Conservation (phyloP, 2,329 filamentous ascomycete species). For the Pseudocercospora macadamiae region DNA sequence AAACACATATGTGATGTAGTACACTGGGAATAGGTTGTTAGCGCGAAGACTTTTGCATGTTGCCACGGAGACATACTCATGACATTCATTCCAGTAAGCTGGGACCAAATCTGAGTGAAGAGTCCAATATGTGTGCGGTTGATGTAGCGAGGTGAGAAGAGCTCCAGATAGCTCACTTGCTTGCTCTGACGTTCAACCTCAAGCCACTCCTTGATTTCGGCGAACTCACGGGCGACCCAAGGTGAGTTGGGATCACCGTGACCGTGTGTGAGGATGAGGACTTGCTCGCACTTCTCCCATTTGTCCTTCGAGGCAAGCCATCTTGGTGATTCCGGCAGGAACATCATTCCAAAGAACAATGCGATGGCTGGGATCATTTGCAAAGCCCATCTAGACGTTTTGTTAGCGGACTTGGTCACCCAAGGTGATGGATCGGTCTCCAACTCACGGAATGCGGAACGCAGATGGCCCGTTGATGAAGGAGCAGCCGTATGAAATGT, state of each 20-base stretch:
- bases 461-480: slow-evolving; percentile 60
- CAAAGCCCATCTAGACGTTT: slow-evolving; percentile 37
- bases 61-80: too few relatives aligned
- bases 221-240: slow-evolving; percentile 69
- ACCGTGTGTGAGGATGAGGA: slow-evolving; percentile 66
- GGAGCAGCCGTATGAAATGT: slow-evolving; percentile 65
- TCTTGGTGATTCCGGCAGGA: slow-evolving; percentile 67
- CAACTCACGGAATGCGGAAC: slow-evolving; percentile 53
- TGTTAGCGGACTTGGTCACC: not conserved
- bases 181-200: slow-evolving; percentile 72
- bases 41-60: too few relatives aligned
- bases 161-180: slow-evolving; percentile 70
- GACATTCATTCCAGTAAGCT: slow-evolving; percentile 76
- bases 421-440: not conserved
- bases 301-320: slow-evolving; percentile 67
- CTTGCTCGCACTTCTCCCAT: slow-evolving; percentile 62
- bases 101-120: slow-evolving; percentile 75
- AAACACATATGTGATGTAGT: slow-evolving; percentile 54
- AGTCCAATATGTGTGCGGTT: slow-evolving; percentile 72
- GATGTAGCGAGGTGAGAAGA: slow-evolving; percentile 74
- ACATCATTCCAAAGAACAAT: slow-evolving; percentile 54
- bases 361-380: slow-evolving; percentile 55
- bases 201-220: slow-evolving; percentile 65
- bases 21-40: too few relatives aligned
- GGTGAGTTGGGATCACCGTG: slow-evolving; percentile 44